Evolutionary conservation across 1,284 basidiomycete species (phyloP).

Genomic region (Ganoderma multipileum): DNA sequence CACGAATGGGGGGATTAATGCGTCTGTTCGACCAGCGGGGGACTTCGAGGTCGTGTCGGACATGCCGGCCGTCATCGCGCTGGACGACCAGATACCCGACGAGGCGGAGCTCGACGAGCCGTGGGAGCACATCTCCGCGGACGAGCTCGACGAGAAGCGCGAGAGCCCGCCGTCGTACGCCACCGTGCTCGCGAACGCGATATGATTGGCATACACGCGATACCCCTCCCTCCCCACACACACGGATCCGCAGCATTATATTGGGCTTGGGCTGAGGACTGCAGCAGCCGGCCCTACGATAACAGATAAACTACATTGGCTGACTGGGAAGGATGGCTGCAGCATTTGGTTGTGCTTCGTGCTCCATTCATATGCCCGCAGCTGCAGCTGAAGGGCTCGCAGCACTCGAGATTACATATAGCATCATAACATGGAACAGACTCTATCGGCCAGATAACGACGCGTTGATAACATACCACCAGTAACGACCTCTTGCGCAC

Average conservation of each 20-base stretch:
- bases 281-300: not conserved
- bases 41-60: slow-evolving; percentile 63
- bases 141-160: slow-evolving; percentile 44
- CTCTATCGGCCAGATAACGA: not conserved
- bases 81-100: slow-evolving; percentile 52
- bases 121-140: slow-evolving; percentile 60
- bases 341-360: not conserved
- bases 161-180: slow-evolving; percentile 47
- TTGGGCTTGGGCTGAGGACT: not conserved
- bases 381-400: not conserved
- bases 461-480: not conserved
- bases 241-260: not conserved
- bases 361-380: not conserved
- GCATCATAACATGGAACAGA: not conserved
- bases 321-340: not conserved
- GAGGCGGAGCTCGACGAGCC: slow-evolving; percentile 53
- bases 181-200: slow-evolving; percentile 43
- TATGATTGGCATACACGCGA: slow-evolving; percentile 17
- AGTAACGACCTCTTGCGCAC: slow-evolving; percentile 2
- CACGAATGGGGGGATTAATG: not conserved
- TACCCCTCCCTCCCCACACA: not conserved
- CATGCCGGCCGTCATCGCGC: slow-evolving; percentile 58
- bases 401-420: not conserved
- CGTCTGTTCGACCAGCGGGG: slow-evolving; percentile 29
- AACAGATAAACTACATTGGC: not conserved